Percentiles rank a stretch among this genome's conserved stretches.
Evolutionary conservation across 441 rosid species (phyloP).

Genomic region (Viola pubescens): DNA sequence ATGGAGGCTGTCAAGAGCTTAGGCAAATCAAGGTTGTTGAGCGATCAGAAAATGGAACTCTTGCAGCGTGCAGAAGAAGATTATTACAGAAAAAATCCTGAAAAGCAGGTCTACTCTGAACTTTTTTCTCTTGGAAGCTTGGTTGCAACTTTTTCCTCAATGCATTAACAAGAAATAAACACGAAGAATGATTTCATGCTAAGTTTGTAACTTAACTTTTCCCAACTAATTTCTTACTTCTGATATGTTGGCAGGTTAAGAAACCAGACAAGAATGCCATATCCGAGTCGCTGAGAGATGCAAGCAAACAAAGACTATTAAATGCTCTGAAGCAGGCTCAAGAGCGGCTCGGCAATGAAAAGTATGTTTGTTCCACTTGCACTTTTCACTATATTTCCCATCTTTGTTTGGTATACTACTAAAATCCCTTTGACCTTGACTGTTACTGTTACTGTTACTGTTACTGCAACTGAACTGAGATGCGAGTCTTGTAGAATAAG

Average conservation of each 20-base stretch:
- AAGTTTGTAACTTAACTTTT: conserved; percentile 3
- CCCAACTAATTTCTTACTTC: conserved; percentile 4
- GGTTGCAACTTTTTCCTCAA: neutral
- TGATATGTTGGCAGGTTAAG: conserved; percentile 36
- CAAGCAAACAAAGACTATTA: conserved; percentile 62
- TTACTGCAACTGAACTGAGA: too few species aligned
- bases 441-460: too few species aligned
- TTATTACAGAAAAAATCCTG: conserved; percentile 34
- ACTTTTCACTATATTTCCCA: neutral
- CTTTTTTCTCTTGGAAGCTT: conserved; percentile 1
- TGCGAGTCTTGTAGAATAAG: too few species aligned
- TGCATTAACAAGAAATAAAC: neutral
- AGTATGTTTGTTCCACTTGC: conserved; percentile 22
- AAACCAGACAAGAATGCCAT: conserved; percentile 59
- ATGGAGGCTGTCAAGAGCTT: conserved; percentile 38
- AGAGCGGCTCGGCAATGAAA: conserved; percentile 40
- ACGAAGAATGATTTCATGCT: too few species aligned
- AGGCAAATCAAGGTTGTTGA: conserved; percentile 38
- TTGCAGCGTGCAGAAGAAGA: conserved; percentile 73
- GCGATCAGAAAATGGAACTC: conserved; percentile 52
- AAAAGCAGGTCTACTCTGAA: conserved; percentile 50
- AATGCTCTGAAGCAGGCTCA: conserved; percentile 50
- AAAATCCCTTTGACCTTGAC: too few species aligned
- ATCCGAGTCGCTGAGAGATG: conserved; percentile 56
- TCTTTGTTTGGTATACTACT: neutral